These are phyloP conservation scores for Mycosphaerelloides madeirae DNA, from an alignment of 2,329 filamentous ascomycete species.

Conservation along the genomic window DNA sequence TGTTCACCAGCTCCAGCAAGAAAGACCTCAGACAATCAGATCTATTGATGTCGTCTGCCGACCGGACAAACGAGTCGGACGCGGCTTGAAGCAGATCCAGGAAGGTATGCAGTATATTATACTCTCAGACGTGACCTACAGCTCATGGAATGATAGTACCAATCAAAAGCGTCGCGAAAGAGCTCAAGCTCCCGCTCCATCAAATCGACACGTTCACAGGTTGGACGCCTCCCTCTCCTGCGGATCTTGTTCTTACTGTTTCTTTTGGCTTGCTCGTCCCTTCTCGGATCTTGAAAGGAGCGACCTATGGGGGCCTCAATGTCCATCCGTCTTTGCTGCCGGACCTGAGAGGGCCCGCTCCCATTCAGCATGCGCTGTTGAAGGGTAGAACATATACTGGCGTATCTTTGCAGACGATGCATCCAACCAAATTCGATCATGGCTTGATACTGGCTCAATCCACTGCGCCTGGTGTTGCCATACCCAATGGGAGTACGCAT, in stretches of 20 bases:
- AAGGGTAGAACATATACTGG: conserved; percentile 59
- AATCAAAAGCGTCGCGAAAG: conserved; percentile 60
- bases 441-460: conserved; percentile 69
- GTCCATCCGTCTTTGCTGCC: conserved; percentile 81
- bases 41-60: conserved; percentile 84
- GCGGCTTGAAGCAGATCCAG: conserved; percentile 58
- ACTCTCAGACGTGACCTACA: conserved; percentile 3
- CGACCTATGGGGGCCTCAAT: conserved; percentile 83
- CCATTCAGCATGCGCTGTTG: conserved; percentile 79
- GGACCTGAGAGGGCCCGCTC: conserved; percentile 78
- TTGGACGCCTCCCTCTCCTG: conserved; percentile 62
- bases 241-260: conserved; percentile 80
- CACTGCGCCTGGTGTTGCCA: conserved; percentile 49
- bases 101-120: conserved; percentile 49
- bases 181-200: conserved; percentile 64
- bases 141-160: conserved; percentile 39
- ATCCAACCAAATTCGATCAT: conserved; percentile 70
- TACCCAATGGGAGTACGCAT: conserved; percentile 48
- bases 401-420: conserved; percentile 80
- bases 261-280: conserved; percentile 93
- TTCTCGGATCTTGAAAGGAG: conserved; percentile 61
- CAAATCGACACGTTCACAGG: conserved; percentile 74
- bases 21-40: conserved; percentile 50
- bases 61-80: conserved; percentile 71
- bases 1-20: conserved; percentile 51